Evolutionary conservation across 2,329 filamentous ascomycete species (phyloP).

Genomic region (Fusarium napiforme): DNA sequence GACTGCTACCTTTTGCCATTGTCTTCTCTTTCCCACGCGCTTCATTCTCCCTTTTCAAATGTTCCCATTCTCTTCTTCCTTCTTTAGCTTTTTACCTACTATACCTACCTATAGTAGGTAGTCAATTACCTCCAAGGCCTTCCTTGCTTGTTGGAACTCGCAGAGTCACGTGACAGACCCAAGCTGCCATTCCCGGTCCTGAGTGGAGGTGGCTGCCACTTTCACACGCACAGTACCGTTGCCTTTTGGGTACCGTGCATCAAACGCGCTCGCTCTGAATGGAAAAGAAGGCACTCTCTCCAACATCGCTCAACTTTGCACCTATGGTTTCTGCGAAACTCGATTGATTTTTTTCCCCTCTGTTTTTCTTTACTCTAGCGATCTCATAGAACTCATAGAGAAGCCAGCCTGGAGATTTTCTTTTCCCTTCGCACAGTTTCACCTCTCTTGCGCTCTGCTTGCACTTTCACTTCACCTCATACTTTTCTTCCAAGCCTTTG

Average conservation of each 20-base stretch:
- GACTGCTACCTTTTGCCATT: neutral
- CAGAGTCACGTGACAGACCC: neutral
- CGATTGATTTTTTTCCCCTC: neutral
- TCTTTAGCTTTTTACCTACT: neutral
- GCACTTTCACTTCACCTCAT: neutral
- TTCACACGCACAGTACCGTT: neutral
- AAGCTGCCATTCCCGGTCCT: neutral
- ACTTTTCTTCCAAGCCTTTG: neutral
- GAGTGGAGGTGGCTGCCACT: neutral
- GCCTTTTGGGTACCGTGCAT: neutral
- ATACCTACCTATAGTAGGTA: neutral
- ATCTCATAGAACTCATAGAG: neutral
- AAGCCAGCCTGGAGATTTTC: neutral
- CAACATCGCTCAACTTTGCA: neutral
- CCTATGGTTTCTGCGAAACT: neutral
- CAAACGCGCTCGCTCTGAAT: constrained; percentile 2
- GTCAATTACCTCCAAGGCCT: neutral
- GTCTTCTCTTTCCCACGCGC: neutral
- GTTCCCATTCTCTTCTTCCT: neutral
- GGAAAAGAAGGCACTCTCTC: neutral
- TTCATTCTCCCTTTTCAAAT: neutral
- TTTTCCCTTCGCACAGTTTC: no score
- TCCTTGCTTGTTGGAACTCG: neutral
- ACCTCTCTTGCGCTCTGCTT: neutral
- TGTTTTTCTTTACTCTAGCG: neutral